phyloP scores from a whole-genome alignment of 1,139 yeast species.

The Wickerhamomyces sp. region DNA sequence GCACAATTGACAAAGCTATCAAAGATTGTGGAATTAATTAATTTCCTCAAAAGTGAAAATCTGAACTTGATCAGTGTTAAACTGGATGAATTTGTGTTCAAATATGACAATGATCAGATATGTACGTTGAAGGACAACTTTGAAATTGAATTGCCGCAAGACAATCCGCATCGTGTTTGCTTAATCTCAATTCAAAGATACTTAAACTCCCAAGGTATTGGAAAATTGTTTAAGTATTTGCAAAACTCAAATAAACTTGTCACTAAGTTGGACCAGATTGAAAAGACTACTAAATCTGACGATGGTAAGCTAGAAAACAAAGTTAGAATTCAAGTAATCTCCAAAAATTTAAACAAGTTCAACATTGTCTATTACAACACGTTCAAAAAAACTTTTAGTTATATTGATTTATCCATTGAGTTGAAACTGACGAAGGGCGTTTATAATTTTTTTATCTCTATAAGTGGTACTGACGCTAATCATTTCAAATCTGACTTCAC shows the following conservation, averaged over 20 bases:
- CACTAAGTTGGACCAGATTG: constrained; percentile 13
- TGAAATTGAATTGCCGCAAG: constrained; percentile 18
- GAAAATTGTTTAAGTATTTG: constrained; percentile 19
- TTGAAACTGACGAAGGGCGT: constrained; percentile 8
- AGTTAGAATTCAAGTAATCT: constrained; percentile 16
- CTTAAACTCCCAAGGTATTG: constrained; percentile 19
- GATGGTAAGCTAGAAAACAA: background rate
- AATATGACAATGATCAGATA: constrained; percentile 17
- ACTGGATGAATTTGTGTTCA: constrained; percentile 22
- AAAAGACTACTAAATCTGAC: background rate
- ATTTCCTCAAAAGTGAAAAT: constrained; percentile 17
- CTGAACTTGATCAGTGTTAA: constrained; percentile 21
- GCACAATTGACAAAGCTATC: constrained; percentile 18
- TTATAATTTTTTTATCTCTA: constrained; percentile 4
- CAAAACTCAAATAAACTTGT: constrained; percentile 19
- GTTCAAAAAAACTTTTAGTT: constrained; percentile 2
- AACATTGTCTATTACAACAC: constrained; percentile 18
- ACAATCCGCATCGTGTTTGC: constrained; percentile 22
- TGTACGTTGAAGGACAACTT: constrained; percentile 19
- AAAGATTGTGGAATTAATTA: constrained; percentile 20
- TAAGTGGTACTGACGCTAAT: constrained; percentile 3
- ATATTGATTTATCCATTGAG: constrained; percentile 13
- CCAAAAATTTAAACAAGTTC: constrained; percentile 19
- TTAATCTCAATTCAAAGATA: constrained; percentile 19
- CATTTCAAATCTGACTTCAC: constrained; percentile 10